Conservation (phyloP, 345 rosid species). For the Mallotus nudiflorus region DNA sequence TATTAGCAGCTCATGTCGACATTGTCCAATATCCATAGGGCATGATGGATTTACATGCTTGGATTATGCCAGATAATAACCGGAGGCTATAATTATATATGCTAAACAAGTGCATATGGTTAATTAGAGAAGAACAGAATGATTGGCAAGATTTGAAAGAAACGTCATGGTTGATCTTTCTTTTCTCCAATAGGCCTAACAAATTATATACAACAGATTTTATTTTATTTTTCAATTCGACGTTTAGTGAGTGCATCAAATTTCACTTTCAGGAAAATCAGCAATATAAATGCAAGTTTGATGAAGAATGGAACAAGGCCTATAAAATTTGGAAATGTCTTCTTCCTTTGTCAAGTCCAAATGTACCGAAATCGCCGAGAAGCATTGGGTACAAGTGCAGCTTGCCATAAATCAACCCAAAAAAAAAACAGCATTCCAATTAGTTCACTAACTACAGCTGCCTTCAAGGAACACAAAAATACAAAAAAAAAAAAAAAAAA, state of each 20-base stretch:
- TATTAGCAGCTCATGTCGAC: too few relatives aligned
- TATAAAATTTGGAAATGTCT: too few relatives aligned
- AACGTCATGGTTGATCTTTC: neutral
- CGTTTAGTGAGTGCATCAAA: neutral
- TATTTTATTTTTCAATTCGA: neutral
- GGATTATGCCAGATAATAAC: neutral
- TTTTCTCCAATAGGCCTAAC: neutral
- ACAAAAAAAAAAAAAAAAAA: too few relatives aligned
- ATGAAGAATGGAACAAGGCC: neutral
- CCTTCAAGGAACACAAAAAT: too few relatives aligned
- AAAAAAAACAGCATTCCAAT: too few relatives aligned
- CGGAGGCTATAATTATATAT: too few relatives aligned
- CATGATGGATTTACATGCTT: neutral
- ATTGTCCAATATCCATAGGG: neutral
- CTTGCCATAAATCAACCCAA: too few relatives aligned
- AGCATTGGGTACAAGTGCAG: too few relatives aligned
- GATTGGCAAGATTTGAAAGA: neutral
- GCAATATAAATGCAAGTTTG: conserved; percentile 2
- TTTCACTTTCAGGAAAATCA: conserved; percentile 3
- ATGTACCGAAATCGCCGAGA: too few relatives aligned
- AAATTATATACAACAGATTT: neutral
- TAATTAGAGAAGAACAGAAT: neutral
- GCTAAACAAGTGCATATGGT: neutral
- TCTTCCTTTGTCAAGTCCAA: too few relatives aligned
- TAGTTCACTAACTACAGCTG: too few relatives aligned